Base-by-base conservation (phyloP, 208 protist species). In the Herpetomonas samuelpessoai region DNA sequence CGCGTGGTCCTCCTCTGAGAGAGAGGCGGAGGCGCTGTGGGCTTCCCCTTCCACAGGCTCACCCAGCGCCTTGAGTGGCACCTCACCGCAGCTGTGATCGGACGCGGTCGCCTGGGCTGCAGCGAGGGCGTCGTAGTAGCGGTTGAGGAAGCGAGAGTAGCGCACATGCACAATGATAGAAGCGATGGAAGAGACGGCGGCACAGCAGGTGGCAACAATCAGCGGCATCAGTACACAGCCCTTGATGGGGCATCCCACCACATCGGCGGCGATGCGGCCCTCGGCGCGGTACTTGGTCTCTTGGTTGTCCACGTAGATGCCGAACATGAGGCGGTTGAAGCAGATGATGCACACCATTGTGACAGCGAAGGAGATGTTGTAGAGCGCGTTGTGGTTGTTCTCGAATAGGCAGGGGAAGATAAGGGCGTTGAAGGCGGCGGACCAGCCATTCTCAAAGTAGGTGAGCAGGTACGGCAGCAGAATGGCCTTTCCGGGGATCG, bases 251-350 rank as follows among this genome's bases (percentile, higher is more conserved):
- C 76, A 84, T 10, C 74, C 81, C 62, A 62, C 59, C 25, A 25
- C 50, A 41, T 68, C 54, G 4, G 65, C 64, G 66, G 72, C 67
- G 19, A 51, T 66, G 51, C 73, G 69, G 44, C 35, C 35, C 9
- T 41, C 35, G 9, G 35, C 35, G 35, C 35, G 35, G 35, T 41
- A 41, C 56, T 79, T 80, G 26, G 71, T 65, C 56, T 78, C 78
- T 65, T 83, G 51, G 26, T 56, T 22, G 57, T 89, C 82, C 41
- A 89, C 69, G 39, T 65, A 70, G 50, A 72, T 62, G 21, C 82
- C 82, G 48, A 89, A 89, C 24, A 89, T 62, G 49, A 82, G 63
- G 53, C 82, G 78, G 61, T 89, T 89, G 53, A 86, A 89, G 63
- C 74, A 74, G 44, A 89, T 75, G 24, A 83, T 75, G 45, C 66